These are phyloP conservation scores for Plenodomus lindquistii DNA, from an alignment of 2,329 filamentous ascomycete genomes.

Conservation along the genomic window DNA sequence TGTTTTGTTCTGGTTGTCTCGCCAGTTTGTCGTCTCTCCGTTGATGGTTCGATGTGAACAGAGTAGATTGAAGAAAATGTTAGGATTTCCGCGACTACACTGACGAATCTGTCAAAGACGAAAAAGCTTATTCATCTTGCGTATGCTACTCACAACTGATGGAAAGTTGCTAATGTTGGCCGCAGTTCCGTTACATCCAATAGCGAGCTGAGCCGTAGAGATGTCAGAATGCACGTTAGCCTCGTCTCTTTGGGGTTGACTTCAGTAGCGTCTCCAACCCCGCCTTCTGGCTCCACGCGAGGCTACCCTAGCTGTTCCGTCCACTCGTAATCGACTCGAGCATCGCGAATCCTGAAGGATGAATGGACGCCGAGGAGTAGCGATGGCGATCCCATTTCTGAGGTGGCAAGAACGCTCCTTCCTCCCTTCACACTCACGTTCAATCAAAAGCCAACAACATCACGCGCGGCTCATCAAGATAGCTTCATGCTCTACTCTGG, in stretches of 20 bases:
- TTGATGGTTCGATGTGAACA: no score
- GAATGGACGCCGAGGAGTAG: constrained; percentile 21
- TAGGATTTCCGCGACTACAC: no score
- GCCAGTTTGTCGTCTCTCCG: no score
- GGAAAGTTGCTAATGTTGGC: no score
- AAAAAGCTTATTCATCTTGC: no score
- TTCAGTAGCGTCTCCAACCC: constrained; percentile 17
- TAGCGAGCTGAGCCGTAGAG: background rate
- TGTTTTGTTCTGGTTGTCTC: background rate
- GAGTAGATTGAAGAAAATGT: no score
- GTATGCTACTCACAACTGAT: no score
- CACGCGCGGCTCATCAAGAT: background rate
- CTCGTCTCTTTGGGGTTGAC: constrained; percentile 12
- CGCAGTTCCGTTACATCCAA: no score
- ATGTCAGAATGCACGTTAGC: constrained; percentile 7
- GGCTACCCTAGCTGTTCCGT: constrained; percentile 11
- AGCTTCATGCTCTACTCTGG: background rate
- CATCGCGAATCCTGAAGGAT: constrained; percentile 27
- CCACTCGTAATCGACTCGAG: constrained; percentile 37
- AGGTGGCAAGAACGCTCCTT: background rate
- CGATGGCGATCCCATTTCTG: background rate
- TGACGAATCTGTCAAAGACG: no score
- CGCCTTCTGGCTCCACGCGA: constrained; percentile 14
- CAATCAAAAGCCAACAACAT: background rate
- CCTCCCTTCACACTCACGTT: background rate